A percentile compares a stretch with the other conserved stretches of the same genome.
phyloP scores from a whole-genome alignment of 2,329 filamentous ascomycete species.

The Cladosporium sp. region DNA sequence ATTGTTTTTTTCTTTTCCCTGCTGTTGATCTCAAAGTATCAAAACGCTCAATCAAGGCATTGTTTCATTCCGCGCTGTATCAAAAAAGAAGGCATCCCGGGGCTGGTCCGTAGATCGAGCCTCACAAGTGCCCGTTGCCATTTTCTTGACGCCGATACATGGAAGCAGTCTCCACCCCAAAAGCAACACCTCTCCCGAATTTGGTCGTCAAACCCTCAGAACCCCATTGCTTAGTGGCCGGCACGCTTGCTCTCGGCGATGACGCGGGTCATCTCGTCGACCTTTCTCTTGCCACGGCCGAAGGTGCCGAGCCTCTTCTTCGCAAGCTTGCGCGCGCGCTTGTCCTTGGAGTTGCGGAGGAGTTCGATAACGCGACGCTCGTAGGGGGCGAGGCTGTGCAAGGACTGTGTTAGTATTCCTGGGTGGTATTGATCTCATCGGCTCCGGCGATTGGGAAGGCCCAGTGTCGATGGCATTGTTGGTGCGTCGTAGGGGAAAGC shows the following conservation, averaged over 20 bases:
- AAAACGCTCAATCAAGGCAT: conserved; percentile 13
- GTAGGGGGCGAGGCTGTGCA: conserved; percentile 49
- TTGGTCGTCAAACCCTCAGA: conserved; percentile 10
- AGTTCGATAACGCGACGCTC: conserved; percentile 99
- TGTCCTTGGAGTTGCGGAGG: conserved; percentile 98
- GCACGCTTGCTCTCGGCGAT: conserved; percentile 91
- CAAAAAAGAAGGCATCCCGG: conserved; percentile 11
- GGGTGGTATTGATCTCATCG: background rate
- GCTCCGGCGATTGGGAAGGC: background rate
- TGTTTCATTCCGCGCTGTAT: conserved; percentile 11
- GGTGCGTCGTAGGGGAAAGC: conserved; percentile 34
- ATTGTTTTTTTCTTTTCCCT: conserved; percentile 3
- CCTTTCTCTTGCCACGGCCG: conserved; percentile 98
- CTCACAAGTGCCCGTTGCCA: conserved; percentile 10
- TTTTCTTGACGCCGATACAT: conserved; percentile 17
- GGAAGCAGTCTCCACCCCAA: conserved; percentile 19
- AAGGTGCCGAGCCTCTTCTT: conserved; percentile 99
- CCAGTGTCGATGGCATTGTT: background rate
- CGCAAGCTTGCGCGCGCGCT: conserved; percentile 97
- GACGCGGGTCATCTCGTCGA: conserved; percentile 96
- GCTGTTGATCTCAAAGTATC: conserved; percentile 13
- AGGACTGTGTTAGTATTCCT: conserved; percentile 17
- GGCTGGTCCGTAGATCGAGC: conserved; percentile 6
- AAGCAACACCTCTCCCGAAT: conserved; percentile 16
- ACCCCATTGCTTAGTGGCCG: conserved; percentile 56